Conservation (phyloP, 345 rosid genomes). For the Zanthoxylum bungeanum region DNA sequence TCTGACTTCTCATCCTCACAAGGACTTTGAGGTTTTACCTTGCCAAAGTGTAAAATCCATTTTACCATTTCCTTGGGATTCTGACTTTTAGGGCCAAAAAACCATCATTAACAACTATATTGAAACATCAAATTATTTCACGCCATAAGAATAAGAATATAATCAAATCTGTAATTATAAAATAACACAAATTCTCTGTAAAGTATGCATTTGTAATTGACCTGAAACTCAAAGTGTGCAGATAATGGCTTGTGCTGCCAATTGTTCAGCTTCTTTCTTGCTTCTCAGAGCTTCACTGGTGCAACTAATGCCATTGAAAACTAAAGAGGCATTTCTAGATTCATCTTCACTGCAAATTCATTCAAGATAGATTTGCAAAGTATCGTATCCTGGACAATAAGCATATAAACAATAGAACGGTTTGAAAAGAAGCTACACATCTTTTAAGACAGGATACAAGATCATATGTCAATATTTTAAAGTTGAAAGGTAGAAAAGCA, state of each 20-base stretch:
- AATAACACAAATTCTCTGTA: not conserved
- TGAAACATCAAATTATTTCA: conserved; percentile 2
- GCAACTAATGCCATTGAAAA: conserved; percentile 31
- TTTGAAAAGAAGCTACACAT: not conserved
- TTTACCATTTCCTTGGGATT: no score
- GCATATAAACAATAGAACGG: not conserved
- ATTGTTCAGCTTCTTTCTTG: conserved; percentile 55
- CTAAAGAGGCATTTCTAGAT: conserved; percentile 27
- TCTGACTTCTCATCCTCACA: no score
- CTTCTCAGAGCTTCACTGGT: conserved; percentile 26
- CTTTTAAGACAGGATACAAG: not conserved
- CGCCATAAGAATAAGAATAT: not conserved
- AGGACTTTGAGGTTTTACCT: no score
- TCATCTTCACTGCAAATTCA: conserved; percentile 43
- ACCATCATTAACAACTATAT: conserved; percentile 29
- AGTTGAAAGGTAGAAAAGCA: not conserved
- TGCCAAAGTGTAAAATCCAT: no score
- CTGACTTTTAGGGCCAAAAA: no score
- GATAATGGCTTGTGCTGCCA: conserved; percentile 43
- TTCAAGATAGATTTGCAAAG: conserved; percentile 47
- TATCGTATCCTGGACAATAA: conserved; percentile 23
- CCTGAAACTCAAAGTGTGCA: conserved; percentile 38
- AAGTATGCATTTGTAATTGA: conserved; percentile 3
- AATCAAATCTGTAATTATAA: not conserved
- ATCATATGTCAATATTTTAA: not conserved